A percentile compares a stretch with the other conserved stretches of the same genome.
phyloP scores from a whole-genome alignment of 495 filamentous ascomycete genomes.

The Pseudomonodictys pantanalensis region DNA sequence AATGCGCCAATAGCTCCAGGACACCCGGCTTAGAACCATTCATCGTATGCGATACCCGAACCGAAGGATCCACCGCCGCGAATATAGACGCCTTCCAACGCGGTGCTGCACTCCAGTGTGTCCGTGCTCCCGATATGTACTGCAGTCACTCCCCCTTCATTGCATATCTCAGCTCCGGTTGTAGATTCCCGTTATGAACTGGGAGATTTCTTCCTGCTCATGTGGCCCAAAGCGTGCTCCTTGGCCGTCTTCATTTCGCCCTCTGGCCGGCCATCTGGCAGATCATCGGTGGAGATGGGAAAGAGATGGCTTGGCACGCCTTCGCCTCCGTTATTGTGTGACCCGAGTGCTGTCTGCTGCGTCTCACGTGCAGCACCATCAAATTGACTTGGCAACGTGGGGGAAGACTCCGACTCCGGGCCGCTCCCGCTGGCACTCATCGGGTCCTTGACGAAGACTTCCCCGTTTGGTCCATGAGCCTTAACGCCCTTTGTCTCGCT shows the following conservation, averaged over 20 bases:
- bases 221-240: constrained; percentile 23
- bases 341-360: constrained; percentile 10
- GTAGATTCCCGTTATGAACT: background rate
- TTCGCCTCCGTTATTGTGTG: background rate
- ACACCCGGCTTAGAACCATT: background rate
- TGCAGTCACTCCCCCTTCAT: too few relatives aligned
- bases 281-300: constrained; percentile 30
- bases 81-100: too few relatives aligned
- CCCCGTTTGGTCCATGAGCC: constrained; percentile 30
- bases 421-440: constrained; percentile 17
- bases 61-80: too few relatives aligned
- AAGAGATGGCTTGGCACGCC: constrained; percentile 18
- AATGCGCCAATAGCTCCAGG: too few relatives aligned
- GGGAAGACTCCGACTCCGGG: background rate
- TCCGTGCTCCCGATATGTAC: too few relatives aligned
- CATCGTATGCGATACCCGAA: too few relatives aligned
- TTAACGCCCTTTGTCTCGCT: constrained; percentile 33
- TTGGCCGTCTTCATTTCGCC: constrained; percentile 27
- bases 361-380: background rate
- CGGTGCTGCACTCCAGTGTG: too few relatives aligned
- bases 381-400: background rate
- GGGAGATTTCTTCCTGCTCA: constrained; percentile 5
- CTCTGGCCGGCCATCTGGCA: constrained; percentile 31
- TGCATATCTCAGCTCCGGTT: background rate
- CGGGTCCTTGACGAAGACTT: constrained; percentile 10